Evolutionary conservation across 345 rosid species (phyloP).

Genomic region (Melaleuca quinquenervia): DNA sequence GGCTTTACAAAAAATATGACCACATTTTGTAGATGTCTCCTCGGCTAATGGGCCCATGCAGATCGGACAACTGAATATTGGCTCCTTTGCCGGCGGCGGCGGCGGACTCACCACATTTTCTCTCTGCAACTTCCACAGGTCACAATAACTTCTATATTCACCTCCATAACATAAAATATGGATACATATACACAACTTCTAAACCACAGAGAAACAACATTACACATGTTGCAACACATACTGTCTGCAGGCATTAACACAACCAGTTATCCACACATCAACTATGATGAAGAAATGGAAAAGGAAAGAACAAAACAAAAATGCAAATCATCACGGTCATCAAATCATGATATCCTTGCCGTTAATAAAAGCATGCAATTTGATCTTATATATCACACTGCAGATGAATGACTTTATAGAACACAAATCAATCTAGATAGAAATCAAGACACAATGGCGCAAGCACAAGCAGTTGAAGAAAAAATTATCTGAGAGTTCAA

Average conservation of each 20-base stretch:
- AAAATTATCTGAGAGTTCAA: not conserved
- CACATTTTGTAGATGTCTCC: slow-evolving; percentile 86
- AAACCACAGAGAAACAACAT: not conserved
- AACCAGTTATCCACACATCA: not conserved
- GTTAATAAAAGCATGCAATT: not conserved
- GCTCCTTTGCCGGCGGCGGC: slow-evolving; percentile 50
- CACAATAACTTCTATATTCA: not conserved
- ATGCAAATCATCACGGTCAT: not conserved
- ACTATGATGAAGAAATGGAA: not conserved
- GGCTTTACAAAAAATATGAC: slow-evolving; percentile 81
- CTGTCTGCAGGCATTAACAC: not conserved
- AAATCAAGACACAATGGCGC: not conserved
- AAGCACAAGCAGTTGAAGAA: not conserved
- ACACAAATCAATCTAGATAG: not conserved
- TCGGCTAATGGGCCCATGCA: slow-evolving; percentile 69
- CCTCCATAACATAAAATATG: not conserved
- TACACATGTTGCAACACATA: not conserved
- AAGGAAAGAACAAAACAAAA: not conserved
- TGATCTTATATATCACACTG: not conserved
- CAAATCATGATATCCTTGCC: not conserved
- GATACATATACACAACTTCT: not conserved
- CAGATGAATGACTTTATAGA: not conserved
- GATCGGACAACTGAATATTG: slow-evolving; percentile 77
- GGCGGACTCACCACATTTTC: slow-evolving; percentile 10
- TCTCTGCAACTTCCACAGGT: slow-evolving; percentile 11